Conservation (phyloP, 805 yeast species). For the Candida palmyrensis region DNA sequence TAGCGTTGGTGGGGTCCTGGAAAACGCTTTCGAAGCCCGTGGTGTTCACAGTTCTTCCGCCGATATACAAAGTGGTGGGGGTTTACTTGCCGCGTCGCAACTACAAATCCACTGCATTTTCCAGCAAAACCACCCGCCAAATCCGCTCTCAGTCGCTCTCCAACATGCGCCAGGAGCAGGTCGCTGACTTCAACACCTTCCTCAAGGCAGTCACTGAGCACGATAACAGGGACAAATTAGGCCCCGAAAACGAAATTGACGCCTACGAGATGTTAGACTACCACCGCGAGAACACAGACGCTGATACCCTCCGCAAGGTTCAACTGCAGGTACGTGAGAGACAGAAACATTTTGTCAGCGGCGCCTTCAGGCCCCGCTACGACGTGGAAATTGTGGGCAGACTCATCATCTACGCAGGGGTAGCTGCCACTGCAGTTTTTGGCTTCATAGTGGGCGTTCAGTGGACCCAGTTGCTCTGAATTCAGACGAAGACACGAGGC, state of each 20-base stretch:
- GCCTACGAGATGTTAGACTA: constrained; percentile 36
- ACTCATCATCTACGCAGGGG: constrained; percentile 76
- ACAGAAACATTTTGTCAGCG: constrained; percentile 16
- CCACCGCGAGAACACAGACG: constrained; percentile 13
- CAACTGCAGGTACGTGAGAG: constrained; percentile 1
- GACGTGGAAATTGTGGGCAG: constrained; percentile 77
- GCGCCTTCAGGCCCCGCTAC: constrained; percentile 56
- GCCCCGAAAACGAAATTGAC: constrained; percentile 37
- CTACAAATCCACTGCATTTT: constrained; percentile 34
- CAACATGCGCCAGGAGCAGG: constrained; percentile 25
- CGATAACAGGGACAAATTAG: constrained; percentile 23
- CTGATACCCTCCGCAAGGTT: background rate
- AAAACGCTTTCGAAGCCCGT: constrained; percentile 67
- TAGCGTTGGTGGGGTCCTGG: constrained; percentile 63
- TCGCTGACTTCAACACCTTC: constrained; percentile 21
- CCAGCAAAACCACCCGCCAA: constrained; percentile 23
- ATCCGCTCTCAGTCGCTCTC: constrained; percentile 36
- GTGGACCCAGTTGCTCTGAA: no score
- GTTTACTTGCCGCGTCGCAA: constrained; percentile 34
- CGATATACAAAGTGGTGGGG: constrained; percentile 45
- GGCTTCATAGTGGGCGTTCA: no score
- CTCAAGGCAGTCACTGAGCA: constrained; percentile 21
- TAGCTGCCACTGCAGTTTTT: constrained; percentile 53
- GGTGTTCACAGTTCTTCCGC: constrained; percentile 52
- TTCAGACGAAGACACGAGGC: no score